A percentile compares a stretch with the other conserved stretches of the same genome.
These are phyloP conservation scores for Ophiostoma novo-ulmi DNA, from an alignment of 2,329 filamentous ascomycete species.

Conservation along the genomic window DNA sequence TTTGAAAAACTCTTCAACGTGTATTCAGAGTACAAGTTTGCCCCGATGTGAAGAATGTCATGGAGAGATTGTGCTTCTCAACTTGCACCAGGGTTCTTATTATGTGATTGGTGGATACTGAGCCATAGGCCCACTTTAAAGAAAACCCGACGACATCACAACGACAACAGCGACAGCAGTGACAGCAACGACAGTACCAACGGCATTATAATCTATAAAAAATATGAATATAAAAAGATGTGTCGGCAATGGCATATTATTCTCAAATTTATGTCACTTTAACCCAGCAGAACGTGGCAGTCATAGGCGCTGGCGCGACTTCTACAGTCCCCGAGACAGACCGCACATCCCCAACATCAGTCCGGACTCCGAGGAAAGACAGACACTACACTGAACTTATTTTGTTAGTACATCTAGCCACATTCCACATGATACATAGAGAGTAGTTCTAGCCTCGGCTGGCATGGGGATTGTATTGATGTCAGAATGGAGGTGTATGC, in stretches of 20 bases:
- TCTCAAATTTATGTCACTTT: background rate
- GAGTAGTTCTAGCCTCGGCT: background rate
- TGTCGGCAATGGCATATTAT: background rate
- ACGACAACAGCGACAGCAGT: background rate
- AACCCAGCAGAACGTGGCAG: background rate
- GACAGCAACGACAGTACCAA: background rate
- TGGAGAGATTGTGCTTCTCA: too few relatives aligned
- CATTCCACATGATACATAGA: background rate
- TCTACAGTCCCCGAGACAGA: background rate
- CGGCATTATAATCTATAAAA: background rate
- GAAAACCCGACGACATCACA: background rate
- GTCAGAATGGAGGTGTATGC: background rate
- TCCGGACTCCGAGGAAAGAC: slow-evolving; percentile 26
- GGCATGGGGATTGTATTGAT: background rate
- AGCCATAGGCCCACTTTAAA: background rate
- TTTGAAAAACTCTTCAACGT: too few relatives aligned
- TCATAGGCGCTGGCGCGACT: background rate
- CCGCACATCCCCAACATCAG: slow-evolving; percentile 26
- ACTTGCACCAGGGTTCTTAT: background rate
- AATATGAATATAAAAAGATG: background rate
- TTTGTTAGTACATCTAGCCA: background rate
- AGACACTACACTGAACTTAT: background rate
- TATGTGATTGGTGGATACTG: slow-evolving; percentile 2
- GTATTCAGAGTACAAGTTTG: too few relatives aligned
- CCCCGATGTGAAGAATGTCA: too few relatives aligned